Evolutionary conservation across 1,284 basidiomycete species (phyloP).

Genomic region (Phylloporus sp.): DNA sequence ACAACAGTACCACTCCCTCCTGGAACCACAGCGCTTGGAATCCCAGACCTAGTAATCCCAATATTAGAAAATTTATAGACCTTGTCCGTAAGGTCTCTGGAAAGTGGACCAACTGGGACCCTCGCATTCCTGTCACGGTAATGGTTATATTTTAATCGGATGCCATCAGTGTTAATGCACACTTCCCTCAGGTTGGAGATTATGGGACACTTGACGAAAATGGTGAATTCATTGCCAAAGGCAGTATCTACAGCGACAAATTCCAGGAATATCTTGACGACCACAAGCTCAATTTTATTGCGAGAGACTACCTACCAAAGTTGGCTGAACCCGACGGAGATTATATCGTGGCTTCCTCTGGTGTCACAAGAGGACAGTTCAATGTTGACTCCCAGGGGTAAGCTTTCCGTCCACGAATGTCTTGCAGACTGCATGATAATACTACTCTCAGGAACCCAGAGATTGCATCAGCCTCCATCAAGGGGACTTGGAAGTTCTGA

Average conservation of each 20-base stretch:
- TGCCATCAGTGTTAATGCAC: slow-evolving; percentile 3
- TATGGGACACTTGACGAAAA: slow-evolving; percentile 18
- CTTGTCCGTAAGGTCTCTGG: slow-evolving; percentile 23
- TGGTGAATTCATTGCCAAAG: slow-evolving; percentile 19
- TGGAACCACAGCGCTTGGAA: no score
- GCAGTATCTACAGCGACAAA: slow-evolving; percentile 24
- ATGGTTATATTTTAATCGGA: neutral
- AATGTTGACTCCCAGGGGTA: neutral
- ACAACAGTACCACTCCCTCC: no score
- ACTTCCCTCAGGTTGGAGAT: slow-evolving; percentile 14
- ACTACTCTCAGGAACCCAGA: slow-evolving; percentile 6
- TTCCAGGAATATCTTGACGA: slow-evolving; percentile 15
- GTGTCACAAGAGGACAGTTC: slow-evolving; percentile 17
- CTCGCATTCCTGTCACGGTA: slow-evolving; percentile 21
- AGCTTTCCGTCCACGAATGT: neutral
- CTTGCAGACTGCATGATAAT: no score
- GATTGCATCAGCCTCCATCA: slow-evolving; percentile 19
- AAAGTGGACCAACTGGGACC: slow-evolving; percentile 27
- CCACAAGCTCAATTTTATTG: neutral
- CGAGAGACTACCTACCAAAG: neutral
- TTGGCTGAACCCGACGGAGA: slow-evolving; percentile 3
- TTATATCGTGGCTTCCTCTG: slow-evolving; percentile 13
- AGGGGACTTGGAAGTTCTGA: slow-evolving; percentile 26
- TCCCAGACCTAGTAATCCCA: neutral
- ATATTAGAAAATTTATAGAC: slow-evolving; percentile 19